Conservation (phyloP, 140 eudicot species). For the Oenanthe javanica region DNA sequence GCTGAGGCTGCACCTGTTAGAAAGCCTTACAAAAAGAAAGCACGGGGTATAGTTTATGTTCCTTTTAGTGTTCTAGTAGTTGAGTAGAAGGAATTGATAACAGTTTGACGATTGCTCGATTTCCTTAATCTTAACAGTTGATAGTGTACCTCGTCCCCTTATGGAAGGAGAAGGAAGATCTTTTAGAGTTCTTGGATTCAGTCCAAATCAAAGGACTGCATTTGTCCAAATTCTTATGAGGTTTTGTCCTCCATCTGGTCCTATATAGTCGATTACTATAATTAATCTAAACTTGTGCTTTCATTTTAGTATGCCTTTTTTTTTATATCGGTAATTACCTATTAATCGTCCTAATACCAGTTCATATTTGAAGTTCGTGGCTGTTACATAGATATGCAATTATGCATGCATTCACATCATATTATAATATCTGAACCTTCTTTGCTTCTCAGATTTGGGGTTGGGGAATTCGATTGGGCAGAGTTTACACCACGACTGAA, state of each 20-base stretch:
- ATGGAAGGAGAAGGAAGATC: constrained; percentile 98
- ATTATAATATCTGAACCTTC: not conserved
- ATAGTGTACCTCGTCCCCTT: constrained; percentile 54
- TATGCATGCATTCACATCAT: not conserved
- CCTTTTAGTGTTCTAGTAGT: not conserved
- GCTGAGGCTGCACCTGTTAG: constrained; percentile 58
- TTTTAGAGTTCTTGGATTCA: constrained; percentile 85
- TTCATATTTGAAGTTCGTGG: not conserved
- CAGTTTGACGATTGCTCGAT: constrained; percentile 10
- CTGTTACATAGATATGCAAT: not conserved
- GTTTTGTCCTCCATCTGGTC: constrained; percentile 24
- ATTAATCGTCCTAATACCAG: not conserved
- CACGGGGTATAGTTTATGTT: constrained; percentile 50
- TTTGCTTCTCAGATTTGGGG: constrained; percentile 65
- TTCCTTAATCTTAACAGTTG: constrained; percentile 29
- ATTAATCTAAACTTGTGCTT: not conserved
- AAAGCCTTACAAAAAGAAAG: constrained; percentile 71
- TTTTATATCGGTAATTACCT: not conserved
- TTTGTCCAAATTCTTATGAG: constrained; percentile 97
- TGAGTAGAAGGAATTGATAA: not conserved
- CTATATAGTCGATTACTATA: not conserved
- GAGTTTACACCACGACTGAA: constrained; percentile 83
- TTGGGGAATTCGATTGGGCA: constrained; percentile 84
- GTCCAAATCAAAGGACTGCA: constrained; percentile 83
- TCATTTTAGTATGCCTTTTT: not conserved